phyloP scores from a whole-genome alignment of 108 stramenopile genomes.

The Stephanodiscus minutulus region DNA sequence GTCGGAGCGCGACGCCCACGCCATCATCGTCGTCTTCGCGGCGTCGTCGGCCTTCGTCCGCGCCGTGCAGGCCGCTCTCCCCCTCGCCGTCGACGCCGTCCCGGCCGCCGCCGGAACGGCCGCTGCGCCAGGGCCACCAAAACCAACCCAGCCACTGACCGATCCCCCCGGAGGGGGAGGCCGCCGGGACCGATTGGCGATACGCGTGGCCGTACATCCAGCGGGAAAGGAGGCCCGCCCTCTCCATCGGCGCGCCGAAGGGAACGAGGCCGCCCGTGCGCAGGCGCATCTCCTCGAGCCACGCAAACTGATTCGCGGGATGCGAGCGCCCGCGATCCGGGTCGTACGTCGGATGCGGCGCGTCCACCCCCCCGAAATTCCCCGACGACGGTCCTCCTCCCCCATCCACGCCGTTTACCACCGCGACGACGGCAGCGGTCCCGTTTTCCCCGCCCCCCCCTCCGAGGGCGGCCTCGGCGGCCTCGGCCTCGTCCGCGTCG shows the following conservation, averaged over 20 bases:
- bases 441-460: neutral
- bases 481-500: neutral
- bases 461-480: neutral
- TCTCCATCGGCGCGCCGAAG: conserved; percentile 65
- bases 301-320: conserved; percentile 90
- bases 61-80: conserved; percentile 51
- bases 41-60: conserved; percentile 1
- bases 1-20: neutral
- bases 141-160: conserved; percentile 57
- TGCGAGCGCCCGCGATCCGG: conserved; percentile 62
- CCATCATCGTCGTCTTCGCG: neutral
- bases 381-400: neutral
- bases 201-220: conserved; percentile 59
- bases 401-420: neutral
- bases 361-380: conserved; percentile 24
- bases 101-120: conserved; percentile 35
- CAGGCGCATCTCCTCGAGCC: conserved; percentile 78
- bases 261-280: conserved; percentile 65
- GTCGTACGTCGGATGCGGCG: conserved; percentile 26
- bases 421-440: neutral
- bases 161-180: conserved; percentile 38
- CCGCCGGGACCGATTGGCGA: conserved; percentile 52
- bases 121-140: conserved; percentile 51
- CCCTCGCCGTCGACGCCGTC: conserved; percentile 55
- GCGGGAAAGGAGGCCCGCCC: conserved; percentile 48